Evolutionary conservation across 2,329 filamentous ascomycete genomes (phyloP).

Genomic region (Septoria petroselini): DNA sequence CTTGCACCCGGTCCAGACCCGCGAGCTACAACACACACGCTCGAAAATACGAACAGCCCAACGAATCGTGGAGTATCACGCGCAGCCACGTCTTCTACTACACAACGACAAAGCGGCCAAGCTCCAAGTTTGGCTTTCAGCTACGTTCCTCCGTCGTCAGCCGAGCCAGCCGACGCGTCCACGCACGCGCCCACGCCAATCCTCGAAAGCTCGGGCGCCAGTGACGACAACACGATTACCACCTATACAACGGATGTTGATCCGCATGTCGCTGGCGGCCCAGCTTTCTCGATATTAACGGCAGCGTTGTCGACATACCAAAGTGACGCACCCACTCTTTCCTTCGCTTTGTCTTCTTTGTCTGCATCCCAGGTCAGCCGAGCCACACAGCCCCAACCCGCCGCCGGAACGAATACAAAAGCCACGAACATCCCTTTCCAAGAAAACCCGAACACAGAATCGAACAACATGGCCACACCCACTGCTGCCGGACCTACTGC

Average conservation of each 20-base stretch:
- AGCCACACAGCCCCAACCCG: constrained; percentile 1
- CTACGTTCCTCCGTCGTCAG: constrained; percentile 7
- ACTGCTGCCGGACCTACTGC: constrained; percentile 6
- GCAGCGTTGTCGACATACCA: constrained; percentile 15
- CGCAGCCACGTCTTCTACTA: no score
- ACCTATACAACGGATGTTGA: constrained; percentile 9
- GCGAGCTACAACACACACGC: not conserved
- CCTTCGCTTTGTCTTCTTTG: constrained; percentile 10
- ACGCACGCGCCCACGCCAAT: constrained; percentile 10
- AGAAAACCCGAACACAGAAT: not conserved
- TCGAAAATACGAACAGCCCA: constrained; percentile 4
- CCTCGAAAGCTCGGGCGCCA: not conserved
- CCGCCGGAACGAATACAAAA: constrained; percentile 4
- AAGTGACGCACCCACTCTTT: not conserved
- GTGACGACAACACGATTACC: not conserved
- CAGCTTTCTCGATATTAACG: constrained; percentile 17
- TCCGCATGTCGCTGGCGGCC: not conserved
- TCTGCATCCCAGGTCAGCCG: constrained; percentile 7
- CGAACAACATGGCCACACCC: constrained; percentile 1
- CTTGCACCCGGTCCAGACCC: not conserved
- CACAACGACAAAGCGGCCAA: not conserved
- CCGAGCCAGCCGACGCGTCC: constrained; percentile 9
- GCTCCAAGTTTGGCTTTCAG: constrained; percentile 3
- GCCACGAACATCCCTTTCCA: not conserved
- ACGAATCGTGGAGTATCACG: constrained; percentile 2